phyloP scores from a whole-genome alignment of 148 eudicot species.

The Pharnaceum exiguum region DNA sequence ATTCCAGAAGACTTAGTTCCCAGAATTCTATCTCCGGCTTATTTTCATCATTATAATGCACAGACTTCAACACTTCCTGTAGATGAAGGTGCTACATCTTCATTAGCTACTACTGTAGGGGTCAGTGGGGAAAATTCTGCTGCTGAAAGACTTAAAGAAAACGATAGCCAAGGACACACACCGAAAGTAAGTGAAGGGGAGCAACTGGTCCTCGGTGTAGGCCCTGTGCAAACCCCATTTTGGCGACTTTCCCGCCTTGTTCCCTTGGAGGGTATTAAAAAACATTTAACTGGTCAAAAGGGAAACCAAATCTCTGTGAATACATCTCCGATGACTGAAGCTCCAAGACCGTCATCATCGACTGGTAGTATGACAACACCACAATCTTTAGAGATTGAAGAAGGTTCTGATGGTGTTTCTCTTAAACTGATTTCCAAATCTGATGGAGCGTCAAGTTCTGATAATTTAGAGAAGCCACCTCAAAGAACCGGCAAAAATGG shows the following conservation, averaged over 20 bases:
- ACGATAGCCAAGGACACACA: constrained; percentile 37
- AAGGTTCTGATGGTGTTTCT: constrained; percentile 86
- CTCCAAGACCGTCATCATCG: constrained; percentile 42
- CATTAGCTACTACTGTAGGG: constrained; percentile 24
- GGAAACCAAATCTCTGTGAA: constrained; percentile 43
- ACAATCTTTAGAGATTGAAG: constrained; percentile 88
- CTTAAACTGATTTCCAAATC: constrained; percentile 60
- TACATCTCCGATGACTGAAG: constrained; percentile 31
- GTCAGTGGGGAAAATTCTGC: constrained; percentile 37
- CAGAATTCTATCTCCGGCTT: constrained; percentile 91
- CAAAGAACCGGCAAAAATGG: constrained; percentile 32
- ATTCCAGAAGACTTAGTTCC: constrained; percentile 98
- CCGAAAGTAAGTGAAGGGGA: constrained; percentile 60
- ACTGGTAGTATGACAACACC: constrained; percentile 41
- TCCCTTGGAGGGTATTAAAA: constrained; percentile 80
- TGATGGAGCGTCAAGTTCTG: constrained; percentile 37
- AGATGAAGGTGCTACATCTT: constrained; percentile 29
- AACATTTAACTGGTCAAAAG: constrained; percentile 44
- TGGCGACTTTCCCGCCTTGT: constrained; percentile 95
- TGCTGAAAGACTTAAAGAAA: constrained; percentile 42
- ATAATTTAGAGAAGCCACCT: constrained; percentile 31
- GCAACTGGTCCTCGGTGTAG: constrained; percentile 86
- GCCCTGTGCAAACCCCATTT: constrained; percentile 85
- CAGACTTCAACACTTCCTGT: constrained; percentile 26
- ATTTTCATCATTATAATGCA: constrained; percentile 92